Evolutionary conservation across 2,329 filamentous ascomycete genomes (phyloP), one percentile per base, ranked within the genome.

Genomic region (Fusarium hostae): DNA sequence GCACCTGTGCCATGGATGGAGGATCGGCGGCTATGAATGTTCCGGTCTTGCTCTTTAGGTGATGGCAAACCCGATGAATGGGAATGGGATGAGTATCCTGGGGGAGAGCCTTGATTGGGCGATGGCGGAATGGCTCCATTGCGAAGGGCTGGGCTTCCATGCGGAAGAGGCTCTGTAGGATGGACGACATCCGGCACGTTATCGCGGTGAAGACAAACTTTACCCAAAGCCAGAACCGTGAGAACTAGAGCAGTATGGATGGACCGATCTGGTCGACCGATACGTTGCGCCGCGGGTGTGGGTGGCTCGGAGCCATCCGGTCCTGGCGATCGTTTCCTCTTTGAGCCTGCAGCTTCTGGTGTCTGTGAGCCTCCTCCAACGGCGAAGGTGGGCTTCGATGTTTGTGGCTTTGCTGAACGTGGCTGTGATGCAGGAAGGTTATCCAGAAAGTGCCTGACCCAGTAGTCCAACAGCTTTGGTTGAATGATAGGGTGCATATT

Each of bases 161-260:
- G 80, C n/a, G 77, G 74, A 37, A 76, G 52, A 12, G 71, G 69
- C 18, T 83, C 80, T 8, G 72, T 63, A 18, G 76, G 67, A 58
- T 80, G 79, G 5, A 92, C 86, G 5, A 91, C 83, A 55, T 90
- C 88, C 0, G 88, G 88, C 6, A 91, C 84, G 69, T 82, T 84
- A 1, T 85, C 84, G 47, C 84, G 85, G 72, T 87, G 81, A 12
- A 85, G 79, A 75, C 93, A 95, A 16, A 98, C 92, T 77, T 94
- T 94, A 22, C 96, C 96, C 9, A 99, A 83, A 1, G 95, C 95
- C 59, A 98, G 85, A 2, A 97, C 89, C 7, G 95, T 85, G 5
- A 98, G 86, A 2, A 98, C 89, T 41, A 98, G 86, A 1, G 94
- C 94, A 73, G 93, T 97, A 58, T 90, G 88, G 20, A 96, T 90